These are phyloP conservation scores for Trametes maxima DNA, from an alignment of 768 basidiomycete genomes.

Conservation along the genomic window DNA sequence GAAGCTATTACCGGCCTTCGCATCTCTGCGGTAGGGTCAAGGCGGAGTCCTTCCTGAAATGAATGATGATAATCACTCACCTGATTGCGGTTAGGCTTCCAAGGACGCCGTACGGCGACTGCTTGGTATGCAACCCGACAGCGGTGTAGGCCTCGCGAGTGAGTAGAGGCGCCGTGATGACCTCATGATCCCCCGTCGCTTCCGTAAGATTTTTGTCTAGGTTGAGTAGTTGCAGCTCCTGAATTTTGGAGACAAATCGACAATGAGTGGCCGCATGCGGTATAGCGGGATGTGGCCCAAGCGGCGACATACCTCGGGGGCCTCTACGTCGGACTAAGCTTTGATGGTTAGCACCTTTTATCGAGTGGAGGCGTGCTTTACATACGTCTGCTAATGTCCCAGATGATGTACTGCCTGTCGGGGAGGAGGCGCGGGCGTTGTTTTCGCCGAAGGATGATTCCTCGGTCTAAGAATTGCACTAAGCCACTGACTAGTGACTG, in stretches of 20 bases:
- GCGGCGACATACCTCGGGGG: not conserved
- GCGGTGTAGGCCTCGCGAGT: conserved; percentile 32
- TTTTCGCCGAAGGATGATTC: no score
- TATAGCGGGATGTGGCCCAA: not conserved
- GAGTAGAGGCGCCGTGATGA: conserved; percentile 33
- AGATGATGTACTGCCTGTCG: no score
- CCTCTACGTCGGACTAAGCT: not conserved
- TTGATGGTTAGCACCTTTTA: not conserved
- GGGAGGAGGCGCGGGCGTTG: no score
- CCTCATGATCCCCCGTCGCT: conserved; percentile 21
- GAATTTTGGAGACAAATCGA: not conserved
- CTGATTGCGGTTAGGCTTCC: conserved; percentile 36
- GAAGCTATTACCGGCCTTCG: conserved; percentile 34
- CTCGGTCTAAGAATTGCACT: no score
- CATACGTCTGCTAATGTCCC: no score
- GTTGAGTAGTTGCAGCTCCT: not conserved
- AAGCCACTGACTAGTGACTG: no score
- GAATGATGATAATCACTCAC: not conserved
- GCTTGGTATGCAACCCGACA: conserved; percentile 26
- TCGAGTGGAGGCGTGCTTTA: no score
- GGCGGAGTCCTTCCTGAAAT: no score
- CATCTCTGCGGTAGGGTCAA: not conserved
- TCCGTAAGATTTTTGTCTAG: not conserved
- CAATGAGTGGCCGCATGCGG: not conserved
- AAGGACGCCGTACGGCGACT: conserved; percentile 64